Conservation (phyloP, 768 basidiomycete species). For the Termitomyces sp. region DNA sequence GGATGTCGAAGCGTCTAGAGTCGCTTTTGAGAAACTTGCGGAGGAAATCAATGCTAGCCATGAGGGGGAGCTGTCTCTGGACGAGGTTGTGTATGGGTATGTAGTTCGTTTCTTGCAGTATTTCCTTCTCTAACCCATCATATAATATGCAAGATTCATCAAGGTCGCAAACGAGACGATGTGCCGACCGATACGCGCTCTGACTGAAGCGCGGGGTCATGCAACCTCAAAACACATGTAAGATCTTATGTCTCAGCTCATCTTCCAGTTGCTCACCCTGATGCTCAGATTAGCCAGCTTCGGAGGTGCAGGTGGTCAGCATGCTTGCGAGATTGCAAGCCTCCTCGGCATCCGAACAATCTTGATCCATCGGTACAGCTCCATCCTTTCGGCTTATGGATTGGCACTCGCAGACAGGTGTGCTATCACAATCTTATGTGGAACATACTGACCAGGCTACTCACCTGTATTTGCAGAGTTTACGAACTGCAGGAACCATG, state of each 20-base stretch:
- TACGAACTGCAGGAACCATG: slow-evolving; percentile 89
- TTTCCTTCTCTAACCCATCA: background rate
- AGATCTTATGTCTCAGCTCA: slow-evolving; percentile 9
- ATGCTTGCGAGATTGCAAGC: slow-evolving; percentile 89
- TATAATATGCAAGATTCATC: slow-evolving; percentile 63
- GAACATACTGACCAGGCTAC: background rate
- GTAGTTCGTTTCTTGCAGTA: background rate
- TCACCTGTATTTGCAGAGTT: slow-evolving; percentile 45
- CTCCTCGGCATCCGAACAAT: slow-evolving; percentile 86
- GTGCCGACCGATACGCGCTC: slow-evolving; percentile 87
- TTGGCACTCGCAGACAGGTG: slow-evolving; percentile 84
- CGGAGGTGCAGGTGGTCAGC: slow-evolving; percentile 89
- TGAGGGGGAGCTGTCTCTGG: slow-evolving; percentile 59
- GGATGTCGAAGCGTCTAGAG: slow-evolving; percentile 68
- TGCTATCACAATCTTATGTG: slow-evolving; percentile 6
- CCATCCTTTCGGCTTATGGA: slow-evolving; percentile 91
- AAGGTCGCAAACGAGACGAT: slow-evolving; percentile 97
- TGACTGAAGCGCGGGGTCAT: slow-evolving; percentile 89
- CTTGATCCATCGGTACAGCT: slow-evolving; percentile 88
- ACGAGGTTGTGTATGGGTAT: slow-evolving; percentile 89
- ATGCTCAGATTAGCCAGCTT: slow-evolving; percentile 73
- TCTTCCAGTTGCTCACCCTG: background rate
- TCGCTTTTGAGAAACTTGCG: slow-evolving; percentile 66
- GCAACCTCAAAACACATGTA: slow-evolving; percentile 75
- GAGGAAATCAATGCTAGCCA: slow-evolving; percentile 68